Evolutionary conservation across 1,139 yeast species (phyloP), one percentile per base, ranked within the genome.

Genomic region (Magnusiomyces magnusii): DNA sequence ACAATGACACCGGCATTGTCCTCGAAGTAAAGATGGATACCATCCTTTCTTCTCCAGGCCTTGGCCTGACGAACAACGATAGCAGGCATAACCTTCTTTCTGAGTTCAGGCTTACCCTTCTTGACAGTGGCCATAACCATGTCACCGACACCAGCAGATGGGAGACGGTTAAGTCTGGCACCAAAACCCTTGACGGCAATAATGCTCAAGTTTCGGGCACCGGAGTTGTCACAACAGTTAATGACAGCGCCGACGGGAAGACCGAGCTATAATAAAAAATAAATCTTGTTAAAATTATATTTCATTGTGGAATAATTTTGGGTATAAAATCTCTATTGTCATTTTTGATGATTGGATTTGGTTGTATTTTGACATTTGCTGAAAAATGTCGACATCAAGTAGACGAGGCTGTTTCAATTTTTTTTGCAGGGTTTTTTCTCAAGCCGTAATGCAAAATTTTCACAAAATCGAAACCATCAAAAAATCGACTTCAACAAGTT

Each of bases 31-130:
- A 95, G 90, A 91, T 80, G 95, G 75, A 91, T 89, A 88, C 99
- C 99, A 77, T 95, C 99, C 86, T 87, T 91, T 88, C 99, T 90
- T 92, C 99, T 92, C 99, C 99, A 95, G 73, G 99, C 95, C 86
- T 93, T 93, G 71, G 99, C 82, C 85, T 95, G 99, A 84, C 99
- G 93, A 72, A 95, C 89, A 75, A 95, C 98, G 73, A 95, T 91
- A 75, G 99, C 99, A 80, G 98, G 99, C 97, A 95, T 92, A 72
- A 95, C 98, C 87, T 95, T 95, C 97, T 95, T 95, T 87, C 99
- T 92, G 81, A 95, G 91, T 83, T 95, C 99, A 79, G 99, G 99
- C 92, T 95, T 95, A 89, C 99, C 99, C 86, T 95, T 95, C 89
- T 93, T 95, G 79, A 95, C 99, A 75, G 99, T 95, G 75, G 99